Evolutionary conservation across 371 early-diverging fungal species (phyloP).

Genomic region (Mortierella sp.): DNA sequence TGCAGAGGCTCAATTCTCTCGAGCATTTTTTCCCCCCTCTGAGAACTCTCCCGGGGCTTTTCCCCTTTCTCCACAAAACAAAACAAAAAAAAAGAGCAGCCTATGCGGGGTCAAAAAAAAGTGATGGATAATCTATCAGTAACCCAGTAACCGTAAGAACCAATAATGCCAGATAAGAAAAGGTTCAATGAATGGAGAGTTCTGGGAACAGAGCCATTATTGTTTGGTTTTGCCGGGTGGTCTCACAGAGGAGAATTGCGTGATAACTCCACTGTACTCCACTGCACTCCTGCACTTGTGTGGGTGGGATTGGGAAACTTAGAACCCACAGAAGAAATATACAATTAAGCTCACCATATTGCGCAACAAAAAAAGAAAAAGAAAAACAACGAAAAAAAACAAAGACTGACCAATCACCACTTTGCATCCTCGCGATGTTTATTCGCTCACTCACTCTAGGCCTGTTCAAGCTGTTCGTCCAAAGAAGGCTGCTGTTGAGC

Average conservation of each 20-base stretch:
- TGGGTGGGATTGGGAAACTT: no score
- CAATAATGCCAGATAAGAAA: not conserved
- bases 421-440: not conserved
- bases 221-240: not conserved
- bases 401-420: not conserved
- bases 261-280: not conserved
- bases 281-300: not conserved
- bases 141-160: no score
- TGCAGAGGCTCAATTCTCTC: no score
- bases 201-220: not conserved
- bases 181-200: no score
- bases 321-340: no score
- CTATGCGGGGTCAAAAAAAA: not conserved
- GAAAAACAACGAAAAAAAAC: no score
- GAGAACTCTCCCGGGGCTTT: not conserved
- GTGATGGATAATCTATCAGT: not conserved
- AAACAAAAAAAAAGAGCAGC: not conserved
- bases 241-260: no score
- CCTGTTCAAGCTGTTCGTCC: constrained; percentile 32
- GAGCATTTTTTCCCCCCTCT: not conserved
- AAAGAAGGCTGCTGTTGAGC: constrained; percentile 30
- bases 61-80: constrained; percentile 10
- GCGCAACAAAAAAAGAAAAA: not conserved
- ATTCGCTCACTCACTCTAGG: constrained; percentile 6
- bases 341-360: no score